Base-by-base conservation (phyloP, 805 yeast species). In the Lipomyces oligophaga region DNA sequence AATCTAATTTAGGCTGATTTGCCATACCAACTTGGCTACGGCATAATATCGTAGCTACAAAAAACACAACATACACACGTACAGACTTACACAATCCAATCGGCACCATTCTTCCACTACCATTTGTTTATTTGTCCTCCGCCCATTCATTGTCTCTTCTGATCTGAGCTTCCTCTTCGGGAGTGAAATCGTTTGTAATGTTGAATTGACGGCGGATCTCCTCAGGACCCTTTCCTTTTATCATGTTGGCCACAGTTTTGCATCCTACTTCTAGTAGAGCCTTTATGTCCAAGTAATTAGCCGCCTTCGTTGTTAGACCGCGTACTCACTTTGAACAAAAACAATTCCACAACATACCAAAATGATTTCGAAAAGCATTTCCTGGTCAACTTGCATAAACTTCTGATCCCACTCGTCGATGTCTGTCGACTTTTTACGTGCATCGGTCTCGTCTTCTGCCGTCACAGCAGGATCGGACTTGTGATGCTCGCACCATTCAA, bases 401-500 rank as follows among this genome's bases (percentile, higher is more conserved):
- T 85, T 86, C 66, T 85, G 85, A 68, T 90, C 97, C 97, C 97
- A 90, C 38, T 88, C 88, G 52, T 84, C 90, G 41, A 90, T 87
- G 3, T 95, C 96, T 1, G 88, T 87, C n/a, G 90, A 76, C 63
- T 85, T 85, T 53, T 60, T 52, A 28, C 64, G 60, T 41, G 67
- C 65, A 58, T 86, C 95, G 43, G 83, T 89, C 54, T 86, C 96
- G 47, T 79, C 86, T 43, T 82, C 89, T 53, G 81, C 87, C 16
- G 85, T 85, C 10, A 48, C 42, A 16, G 72, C 73, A 7, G 84
- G 77, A 63, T 85, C 88, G 43, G 68, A 63, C 65, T 82, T 84
- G 72, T 90, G 96, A 65, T 90, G 93, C 62, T 85, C 94, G 60
- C 96, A 88, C 94, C 96, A 90, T 64, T 90, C 96, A 43, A 90